phyloP scores from a whole-genome alignment of 2,329 filamentous ascomycete species.

The Fusarium paranaense region DNA sequence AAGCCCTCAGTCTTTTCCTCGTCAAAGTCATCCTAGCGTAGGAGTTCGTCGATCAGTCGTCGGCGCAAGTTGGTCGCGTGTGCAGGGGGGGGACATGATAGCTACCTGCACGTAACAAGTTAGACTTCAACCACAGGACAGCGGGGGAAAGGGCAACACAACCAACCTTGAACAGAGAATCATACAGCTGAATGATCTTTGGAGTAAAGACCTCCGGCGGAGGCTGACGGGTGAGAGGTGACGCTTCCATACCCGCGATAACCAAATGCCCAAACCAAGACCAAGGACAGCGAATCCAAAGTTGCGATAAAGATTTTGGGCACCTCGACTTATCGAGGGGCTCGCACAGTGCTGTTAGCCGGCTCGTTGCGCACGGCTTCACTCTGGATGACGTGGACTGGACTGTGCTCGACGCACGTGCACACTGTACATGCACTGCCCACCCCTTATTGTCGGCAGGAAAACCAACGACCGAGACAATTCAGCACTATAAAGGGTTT shows the following conservation, averaged over 20 bases:
- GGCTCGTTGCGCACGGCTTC: slow-evolving; percentile 1
- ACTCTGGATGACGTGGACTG: background rate
- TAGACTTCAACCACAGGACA: background rate
- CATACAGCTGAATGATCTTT: slow-evolving; percentile 93
- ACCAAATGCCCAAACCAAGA: slow-evolving; percentile 7
- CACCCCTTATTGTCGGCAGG: background rate
- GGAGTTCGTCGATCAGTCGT: slow-evolving; percentile 44
- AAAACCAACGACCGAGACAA: background rate
- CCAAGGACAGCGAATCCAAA: slow-evolving; percentile 8
- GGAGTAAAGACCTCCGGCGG: slow-evolving; percentile 92
- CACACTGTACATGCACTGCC: background rate
- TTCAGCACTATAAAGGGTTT: background rate
- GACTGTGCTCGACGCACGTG: background rate
- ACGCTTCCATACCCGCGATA: slow-evolving; percentile 77
- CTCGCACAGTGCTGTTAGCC: slow-evolving; percentile 18
- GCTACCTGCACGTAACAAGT: background rate
- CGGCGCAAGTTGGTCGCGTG: slow-evolving; percentile 29
- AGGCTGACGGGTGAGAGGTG: slow-evolving; percentile 92
- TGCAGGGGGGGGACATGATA: slow-evolving; percentile 4
- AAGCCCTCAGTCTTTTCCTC: slow-evolving; percentile 86
- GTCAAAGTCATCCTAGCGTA: slow-evolving; percentile 70
- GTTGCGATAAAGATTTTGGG: slow-evolving; percentile 32
- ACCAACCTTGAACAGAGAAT: slow-evolving; percentile 80
- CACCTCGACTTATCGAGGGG: slow-evolving; percentile 17
- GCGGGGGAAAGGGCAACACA: slow-evolving; percentile 1